Evolutionary conservation across 805 yeast genomes (phyloP).

Genomic region (Starmerella gropengiesseri): DNA sequence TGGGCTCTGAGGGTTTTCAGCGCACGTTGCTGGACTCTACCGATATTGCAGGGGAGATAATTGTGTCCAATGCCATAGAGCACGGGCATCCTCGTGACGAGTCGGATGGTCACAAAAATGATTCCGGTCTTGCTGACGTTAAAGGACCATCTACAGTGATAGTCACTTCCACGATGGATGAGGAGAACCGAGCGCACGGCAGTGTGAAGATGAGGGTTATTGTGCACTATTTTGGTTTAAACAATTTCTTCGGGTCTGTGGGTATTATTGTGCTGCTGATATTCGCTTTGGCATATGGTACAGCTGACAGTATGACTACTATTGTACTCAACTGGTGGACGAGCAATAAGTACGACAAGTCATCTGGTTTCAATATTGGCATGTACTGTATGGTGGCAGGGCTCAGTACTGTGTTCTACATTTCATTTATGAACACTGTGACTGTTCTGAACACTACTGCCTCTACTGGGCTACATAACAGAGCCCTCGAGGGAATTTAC

Average conservation of each 20-base stretch:
- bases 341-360: constrained; percentile 38
- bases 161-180: too few species aligned
- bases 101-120: too few species aligned
- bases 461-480: constrained; percentile 42
- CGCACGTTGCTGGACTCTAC: too few species aligned
- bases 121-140: too few species aligned
- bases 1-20: too few species aligned
- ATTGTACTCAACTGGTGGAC: constrained; percentile 65
- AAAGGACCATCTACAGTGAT: too few species aligned
- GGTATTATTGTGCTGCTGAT: neutral
- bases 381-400: constrained; percentile 29
- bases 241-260: constrained; percentile 5
- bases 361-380: constrained; percentile 57
- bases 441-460: constrained; percentile 41
- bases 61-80: too few species aligned
- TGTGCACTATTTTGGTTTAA: constrained; percentile 13
- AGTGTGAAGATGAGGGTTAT: constrained; percentile 9
- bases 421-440: constrained; percentile 9
- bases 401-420: constrained; percentile 9
- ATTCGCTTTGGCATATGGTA: constrained; percentile 31
- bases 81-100: too few species aligned
- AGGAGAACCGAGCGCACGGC: constrained; percentile 14
- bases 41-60: too few species aligned
- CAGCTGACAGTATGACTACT: constrained; percentile 30
- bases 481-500: constrained; percentile 47